These are phyloP conservation scores for Neurospora sp. DNA, from an alignment of 495 filamentous ascomycete genomes.

Conservation along the genomic window DNA sequence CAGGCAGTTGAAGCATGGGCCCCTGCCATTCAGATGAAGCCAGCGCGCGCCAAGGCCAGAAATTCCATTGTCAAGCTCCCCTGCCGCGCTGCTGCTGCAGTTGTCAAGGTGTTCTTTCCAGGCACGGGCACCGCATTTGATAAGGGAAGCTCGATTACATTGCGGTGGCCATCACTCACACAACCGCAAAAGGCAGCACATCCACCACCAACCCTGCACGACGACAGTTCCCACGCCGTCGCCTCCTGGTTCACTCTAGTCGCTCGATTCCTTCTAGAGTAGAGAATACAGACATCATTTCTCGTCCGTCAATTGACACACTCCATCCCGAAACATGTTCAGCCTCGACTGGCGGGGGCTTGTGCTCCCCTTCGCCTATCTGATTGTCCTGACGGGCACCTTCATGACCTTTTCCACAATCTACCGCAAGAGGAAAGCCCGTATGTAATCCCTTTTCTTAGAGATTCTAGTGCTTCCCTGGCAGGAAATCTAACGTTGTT, in stretches of 20 bases:
- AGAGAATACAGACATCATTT: background rate
- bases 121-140: background rate
- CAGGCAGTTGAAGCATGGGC: background rate
- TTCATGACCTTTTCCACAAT: slow-evolving; percentile 84
- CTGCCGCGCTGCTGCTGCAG: background rate
- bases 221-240: background rate
- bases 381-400: slow-evolving; percentile 75
- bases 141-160: background rate
- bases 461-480: background rate
- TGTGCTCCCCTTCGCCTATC: slow-evolving; percentile 73
- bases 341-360: slow-evolving; percentile 72
- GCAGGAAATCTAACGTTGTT: background rate
- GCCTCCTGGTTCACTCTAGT: background rate
- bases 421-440: slow-evolving; percentile 86
- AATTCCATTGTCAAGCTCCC: slow-evolving; percentile 8
- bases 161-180: background rate
- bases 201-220: background rate
- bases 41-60: slow-evolving; percentile 8
- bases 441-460: slow-evolving; percentile 37
- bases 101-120: slow-evolving; percentile 31
- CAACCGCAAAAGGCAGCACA: background rate
- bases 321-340: slow-evolving; percentile 29
- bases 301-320: background rate
- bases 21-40: background rate
- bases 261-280: background rate